These are phyloP conservation scores for Russula ochroleuca DNA, from an alignment of 768 basidiomycete species.

Conservation along the genomic window DNA sequence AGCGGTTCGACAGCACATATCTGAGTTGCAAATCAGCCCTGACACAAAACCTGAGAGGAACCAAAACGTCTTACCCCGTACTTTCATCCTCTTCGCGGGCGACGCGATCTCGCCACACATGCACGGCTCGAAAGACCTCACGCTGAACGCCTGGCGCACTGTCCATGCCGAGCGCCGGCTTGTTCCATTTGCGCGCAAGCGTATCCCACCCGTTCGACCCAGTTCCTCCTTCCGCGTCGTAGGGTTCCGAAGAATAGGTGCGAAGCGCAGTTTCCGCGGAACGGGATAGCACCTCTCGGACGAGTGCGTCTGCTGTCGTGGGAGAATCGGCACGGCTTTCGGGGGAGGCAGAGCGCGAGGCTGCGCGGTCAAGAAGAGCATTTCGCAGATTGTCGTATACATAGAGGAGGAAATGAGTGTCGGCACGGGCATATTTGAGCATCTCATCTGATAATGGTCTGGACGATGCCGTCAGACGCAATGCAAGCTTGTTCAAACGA, in stretches of 20 bases:
- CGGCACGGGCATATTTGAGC: conserved; percentile 88
- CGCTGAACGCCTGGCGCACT: conserved; percentile 45
- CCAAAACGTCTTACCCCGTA: conserved; percentile 47
- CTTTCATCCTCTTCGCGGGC: conserved; percentile 88
- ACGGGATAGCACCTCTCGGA: conserved; percentile 62
- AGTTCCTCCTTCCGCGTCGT: conserved; percentile 58
- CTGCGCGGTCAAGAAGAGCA: conserved; percentile 68
- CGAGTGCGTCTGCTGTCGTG: conserved; percentile 36
- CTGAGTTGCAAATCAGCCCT: conserved; percentile 35
- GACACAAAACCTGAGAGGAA: neutral
- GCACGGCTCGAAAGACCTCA: conserved; percentile 65
- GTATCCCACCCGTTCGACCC: conserved; percentile 76
- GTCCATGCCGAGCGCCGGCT: conserved; percentile 42
- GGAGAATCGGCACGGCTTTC: conserved; percentile 26
- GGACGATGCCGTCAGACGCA: neutral
- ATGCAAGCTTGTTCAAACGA: neutral
- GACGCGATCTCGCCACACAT: conserved; percentile 76
- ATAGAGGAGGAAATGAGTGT: conserved; percentile 92
- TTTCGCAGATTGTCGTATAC: conserved; percentile 90
- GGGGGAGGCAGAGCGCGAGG: conserved; percentile 38
- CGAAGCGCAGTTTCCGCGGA: conserved; percentile 76
- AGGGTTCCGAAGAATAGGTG: conserved; percentile 62
- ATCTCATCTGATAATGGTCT: conserved; percentile 84
- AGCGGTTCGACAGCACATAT: conserved; percentile 73
- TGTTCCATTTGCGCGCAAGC: conserved; percentile 81